These are phyloP conservation scores for Plectosphaerella plurivora DNA, from an alignment of 2,329 filamentous ascomycete species.

Conservation along the genomic window DNA sequence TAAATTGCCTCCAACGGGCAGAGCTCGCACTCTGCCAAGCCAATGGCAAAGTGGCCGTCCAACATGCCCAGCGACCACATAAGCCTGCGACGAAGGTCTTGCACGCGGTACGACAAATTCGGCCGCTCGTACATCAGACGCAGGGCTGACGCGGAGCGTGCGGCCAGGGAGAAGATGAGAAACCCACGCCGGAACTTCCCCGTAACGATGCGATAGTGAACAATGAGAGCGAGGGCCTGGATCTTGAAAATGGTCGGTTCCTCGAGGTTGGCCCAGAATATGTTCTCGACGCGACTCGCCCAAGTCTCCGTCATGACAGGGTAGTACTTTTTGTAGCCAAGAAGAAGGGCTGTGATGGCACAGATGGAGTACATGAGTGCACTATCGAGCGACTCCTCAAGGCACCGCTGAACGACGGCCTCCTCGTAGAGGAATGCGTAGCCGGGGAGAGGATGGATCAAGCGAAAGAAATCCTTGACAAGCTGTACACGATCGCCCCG, in stretches of 20 bases:
- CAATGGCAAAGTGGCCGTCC: constrained; percentile 35
- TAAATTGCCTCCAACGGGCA: constrained; percentile 36
- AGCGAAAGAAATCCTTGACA: constrained; percentile 15
- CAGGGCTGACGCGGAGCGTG: constrained; percentile 36
- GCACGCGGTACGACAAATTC: constrained; percentile 32
- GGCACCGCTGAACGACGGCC: not conserved
- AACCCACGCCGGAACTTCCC: constrained; percentile 39
- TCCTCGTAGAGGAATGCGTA: constrained; percentile 8
- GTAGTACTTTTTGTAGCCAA: not conserved
- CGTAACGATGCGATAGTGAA: constrained; percentile 37
- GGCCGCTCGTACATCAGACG: constrained; percentile 37
- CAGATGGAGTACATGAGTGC: constrained; percentile 7
- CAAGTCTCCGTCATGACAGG: constrained; percentile 1
- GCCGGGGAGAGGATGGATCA: constrained; percentile 14
- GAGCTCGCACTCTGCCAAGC: constrained; percentile 39
- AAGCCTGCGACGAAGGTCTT: constrained; percentile 36
- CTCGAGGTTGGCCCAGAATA: constrained; percentile 16
- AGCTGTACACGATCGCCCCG: constrained; percentile 11
- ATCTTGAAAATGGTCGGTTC: constrained; percentile 15
- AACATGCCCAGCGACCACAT: constrained; percentile 41
- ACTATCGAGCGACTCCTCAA: constrained; percentile 3
- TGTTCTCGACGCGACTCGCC: constrained; percentile 39
- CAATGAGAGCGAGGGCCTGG: constrained; percentile 38
- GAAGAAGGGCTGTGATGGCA: constrained; percentile 6
- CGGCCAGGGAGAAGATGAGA: constrained; percentile 37